Evolutionary conservation across 1,284 basidiomycete species (phyloP).

Genomic region (Tilletia setariae): DNA sequence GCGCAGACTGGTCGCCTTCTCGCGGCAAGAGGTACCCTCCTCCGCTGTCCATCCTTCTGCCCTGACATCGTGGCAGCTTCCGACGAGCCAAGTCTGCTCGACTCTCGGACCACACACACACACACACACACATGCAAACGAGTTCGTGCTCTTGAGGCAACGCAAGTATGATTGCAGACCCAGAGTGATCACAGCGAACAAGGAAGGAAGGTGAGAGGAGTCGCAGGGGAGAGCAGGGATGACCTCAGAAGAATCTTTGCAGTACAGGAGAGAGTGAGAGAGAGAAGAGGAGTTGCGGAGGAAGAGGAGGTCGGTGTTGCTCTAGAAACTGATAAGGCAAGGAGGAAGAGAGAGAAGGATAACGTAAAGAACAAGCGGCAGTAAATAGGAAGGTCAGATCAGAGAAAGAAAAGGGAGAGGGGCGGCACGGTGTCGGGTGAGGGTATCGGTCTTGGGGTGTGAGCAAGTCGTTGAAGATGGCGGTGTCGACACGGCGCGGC

Average conservation of each 20-base stretch:
- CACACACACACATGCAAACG: too few species aligned
- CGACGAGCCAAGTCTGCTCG: too few species aligned
- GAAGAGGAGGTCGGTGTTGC: too few species aligned
- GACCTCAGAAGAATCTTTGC: too few species aligned
- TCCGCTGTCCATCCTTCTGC: neutral
- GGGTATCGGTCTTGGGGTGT: too few species aligned
- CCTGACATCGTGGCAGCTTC: neutral
- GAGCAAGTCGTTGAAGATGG: too few species aligned
- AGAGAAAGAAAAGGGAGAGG: neutral
- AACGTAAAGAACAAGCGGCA: neutral
- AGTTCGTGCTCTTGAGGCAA: too few species aligned
- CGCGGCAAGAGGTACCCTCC: slow-evolving; percentile 4
- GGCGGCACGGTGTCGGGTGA: too few species aligned
- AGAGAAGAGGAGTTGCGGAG: neutral
- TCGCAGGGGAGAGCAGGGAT: neutral
- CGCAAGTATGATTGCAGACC: neutral
- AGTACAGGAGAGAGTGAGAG: neutral
- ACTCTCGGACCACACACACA: too few species aligned
- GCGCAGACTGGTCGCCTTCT: neutral
- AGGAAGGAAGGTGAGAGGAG: neutral
- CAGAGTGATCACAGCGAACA: neutral
- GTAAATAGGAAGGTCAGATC: neutral
- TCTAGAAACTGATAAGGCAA: too few species aligned
- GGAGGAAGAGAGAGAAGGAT: neutral
- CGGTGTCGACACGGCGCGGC: neutral